Evolutionary conservation across 495 filamentous ascomycete species (phyloP).

Genomic region (Aspergillus funiculosus): DNA sequence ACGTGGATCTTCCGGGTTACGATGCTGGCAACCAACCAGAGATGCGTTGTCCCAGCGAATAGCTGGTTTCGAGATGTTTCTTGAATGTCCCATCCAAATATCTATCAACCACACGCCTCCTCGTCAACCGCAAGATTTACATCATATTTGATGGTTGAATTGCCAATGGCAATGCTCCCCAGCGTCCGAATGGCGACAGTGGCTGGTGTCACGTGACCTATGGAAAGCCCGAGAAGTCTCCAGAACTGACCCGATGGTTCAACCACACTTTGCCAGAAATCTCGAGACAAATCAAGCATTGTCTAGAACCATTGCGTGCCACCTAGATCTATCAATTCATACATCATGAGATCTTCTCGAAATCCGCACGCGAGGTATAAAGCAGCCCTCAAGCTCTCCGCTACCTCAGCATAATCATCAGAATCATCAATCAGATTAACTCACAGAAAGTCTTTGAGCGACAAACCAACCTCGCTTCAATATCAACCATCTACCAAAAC

Average conservation of each 20-base stretch:
- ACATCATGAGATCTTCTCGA: slow-evolving; percentile 12
- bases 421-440: too few relatives aligned
- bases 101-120: too few relatives aligned
- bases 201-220: slow-evolving; percentile 22
- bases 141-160: too few relatives aligned
- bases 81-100: too few relatives aligned
- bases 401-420: slow-evolving; percentile 9
- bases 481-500: slow-evolving; percentile 1
- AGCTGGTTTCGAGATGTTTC: too few relatives aligned
- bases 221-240: slow-evolving; percentile 30
- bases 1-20: too few relatives aligned
- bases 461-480: slow-evolving; percentile 4
- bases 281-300: slow-evolving; percentile 12
- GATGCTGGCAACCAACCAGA: too few relatives aligned
- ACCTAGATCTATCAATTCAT: not conserved
- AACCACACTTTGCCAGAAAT: not conserved
- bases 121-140: too few relatives aligned
- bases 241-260: slow-evolving; percentile 11
- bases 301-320: slow-evolving; percentile 8
- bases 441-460: not conserved
- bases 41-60: too few relatives aligned
- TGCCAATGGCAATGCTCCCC: not conserved
- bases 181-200: not conserved
- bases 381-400: slow-evolving; percentile 6
- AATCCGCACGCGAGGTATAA: slow-evolving; percentile 11